Percentiles rank a stretch among this genome's conserved stretches.
Evolutionary conservation across 2,329 filamentous ascomycete genomes (phyloP).

Genomic region (Cercospora sp.): DNA sequence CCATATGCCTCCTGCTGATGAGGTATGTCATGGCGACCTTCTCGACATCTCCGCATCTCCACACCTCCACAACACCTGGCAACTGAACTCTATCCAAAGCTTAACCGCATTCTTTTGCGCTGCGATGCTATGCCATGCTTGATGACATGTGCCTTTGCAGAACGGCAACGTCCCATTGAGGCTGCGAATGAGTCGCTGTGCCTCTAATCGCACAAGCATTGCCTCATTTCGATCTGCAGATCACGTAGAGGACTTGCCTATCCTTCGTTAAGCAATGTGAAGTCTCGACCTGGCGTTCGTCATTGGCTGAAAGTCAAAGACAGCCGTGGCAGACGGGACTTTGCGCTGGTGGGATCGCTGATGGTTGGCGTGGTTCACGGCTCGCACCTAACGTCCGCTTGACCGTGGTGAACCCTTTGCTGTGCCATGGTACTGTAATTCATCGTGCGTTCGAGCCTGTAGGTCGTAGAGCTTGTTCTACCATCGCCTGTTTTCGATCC

Average conservation of each 20-base stretch:
- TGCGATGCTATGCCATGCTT: neutral
- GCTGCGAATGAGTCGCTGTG: neutral
- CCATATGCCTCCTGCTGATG: neutral
- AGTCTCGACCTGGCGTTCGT: neutral
- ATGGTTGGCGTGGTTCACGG: neutral
- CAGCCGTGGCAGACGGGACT: slow-evolving; percentile 6
- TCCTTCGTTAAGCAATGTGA: neutral
- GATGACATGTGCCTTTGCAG: neutral
- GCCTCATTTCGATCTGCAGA: neutral
- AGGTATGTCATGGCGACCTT: slow-evolving; percentile 1
- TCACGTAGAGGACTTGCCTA: neutral
- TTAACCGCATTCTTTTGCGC: slow-evolving; percentile 6
- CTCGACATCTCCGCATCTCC: slow-evolving; percentile 12
- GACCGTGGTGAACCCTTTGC: neutral
- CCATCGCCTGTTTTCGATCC: neutral
- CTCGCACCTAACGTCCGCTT: slow-evolving; percentile 1
- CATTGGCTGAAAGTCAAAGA: slow-evolving; percentile 8
- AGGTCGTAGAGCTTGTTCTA: neutral
- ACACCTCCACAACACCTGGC: neutral
- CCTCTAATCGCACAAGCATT: neutral
- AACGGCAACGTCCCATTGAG: neutral
- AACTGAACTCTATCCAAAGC: slow-evolving; percentile 4
- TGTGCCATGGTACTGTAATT: slow-evolving; percentile 2
- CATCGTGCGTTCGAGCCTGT: neutral
- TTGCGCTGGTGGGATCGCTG: neutral